Evolutionary conservation across 2,329 filamentous ascomycete species (phyloP).

Genomic region (Fusarium irregulare): DNA sequence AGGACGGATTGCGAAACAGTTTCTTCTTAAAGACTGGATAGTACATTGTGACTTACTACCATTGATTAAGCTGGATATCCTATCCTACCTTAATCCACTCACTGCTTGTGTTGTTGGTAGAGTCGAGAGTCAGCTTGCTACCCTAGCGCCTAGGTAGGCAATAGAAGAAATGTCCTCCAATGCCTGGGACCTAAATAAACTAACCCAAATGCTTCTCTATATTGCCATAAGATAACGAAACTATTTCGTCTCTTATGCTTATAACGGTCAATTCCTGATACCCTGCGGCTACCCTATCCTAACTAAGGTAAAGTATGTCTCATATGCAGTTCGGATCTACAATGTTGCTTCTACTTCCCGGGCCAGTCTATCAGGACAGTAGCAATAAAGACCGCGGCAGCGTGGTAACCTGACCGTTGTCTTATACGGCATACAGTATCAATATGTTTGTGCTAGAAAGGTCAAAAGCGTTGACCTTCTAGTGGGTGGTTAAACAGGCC

Average conservation of each 20-base stretch:
- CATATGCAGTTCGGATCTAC: constrained; percentile 3
- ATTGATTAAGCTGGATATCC: background rate
- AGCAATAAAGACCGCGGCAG: background rate
- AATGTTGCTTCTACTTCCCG: constrained; percentile 8
- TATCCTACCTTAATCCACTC: background rate
- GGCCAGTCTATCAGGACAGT: background rate
- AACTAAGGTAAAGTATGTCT: background rate
- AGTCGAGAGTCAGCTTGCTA: background rate
- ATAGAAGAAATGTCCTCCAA: too few species aligned
- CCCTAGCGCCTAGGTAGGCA: too few species aligned
- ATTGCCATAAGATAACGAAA: too few species aligned
- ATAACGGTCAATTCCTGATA: too few species aligned
- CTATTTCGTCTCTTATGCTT: too few species aligned
- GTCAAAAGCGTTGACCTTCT: background rate
- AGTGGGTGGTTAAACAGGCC: background rate
- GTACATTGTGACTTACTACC: background rate
- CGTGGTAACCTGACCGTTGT: background rate
- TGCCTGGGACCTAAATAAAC: too few species aligned
- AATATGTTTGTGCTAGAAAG: background rate
- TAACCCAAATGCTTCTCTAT: too few species aligned
- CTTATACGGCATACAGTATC: background rate
- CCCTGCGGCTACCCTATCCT: background rate
- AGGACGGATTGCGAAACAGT: background rate
- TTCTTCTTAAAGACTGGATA: background rate
- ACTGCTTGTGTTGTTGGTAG: background rate